Percentiles rank a stretch among this genome's conserved stretches.
Evolutionary conservation across 1,139 yeast genomes (phyloP).

Genomic region (Blastobotrys buckinghamii): DNA sequence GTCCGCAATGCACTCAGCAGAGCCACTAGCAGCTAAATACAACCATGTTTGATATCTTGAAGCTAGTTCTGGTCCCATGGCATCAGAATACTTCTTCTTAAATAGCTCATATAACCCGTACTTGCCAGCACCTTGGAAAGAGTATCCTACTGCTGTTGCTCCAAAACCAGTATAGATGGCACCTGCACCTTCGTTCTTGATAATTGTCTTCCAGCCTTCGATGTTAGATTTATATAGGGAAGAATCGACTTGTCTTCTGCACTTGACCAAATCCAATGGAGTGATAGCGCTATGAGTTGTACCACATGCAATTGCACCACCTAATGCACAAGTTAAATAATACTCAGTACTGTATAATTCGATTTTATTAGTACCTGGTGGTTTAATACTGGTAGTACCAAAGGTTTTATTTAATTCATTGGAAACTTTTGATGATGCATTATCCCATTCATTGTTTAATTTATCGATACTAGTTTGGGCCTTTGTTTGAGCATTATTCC

Average conservation of each 20-base stretch:
- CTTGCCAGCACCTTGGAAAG: slow-evolving; percentile 94
- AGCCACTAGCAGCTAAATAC: slow-evolving; percentile 78
- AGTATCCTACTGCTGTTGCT: slow-evolving; percentile 86
- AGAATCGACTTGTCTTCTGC: slow-evolving; percentile 83
- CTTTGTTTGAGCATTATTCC: neutral
- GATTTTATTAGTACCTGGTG: slow-evolving; percentile 30
- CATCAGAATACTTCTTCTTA: slow-evolving; percentile 66
- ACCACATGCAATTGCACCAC: slow-evolving; percentile 61
- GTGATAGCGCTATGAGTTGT: slow-evolving; percentile 92
- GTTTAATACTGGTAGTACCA: neutral
- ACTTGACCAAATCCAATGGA: slow-evolving; percentile 87
- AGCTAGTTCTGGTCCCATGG: slow-evolving; percentile 61
- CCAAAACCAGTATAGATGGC: slow-evolving; percentile 82
- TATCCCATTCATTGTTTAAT: neutral
- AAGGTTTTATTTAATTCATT: neutral
- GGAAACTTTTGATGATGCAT: neutral
- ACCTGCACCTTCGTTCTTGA: slow-evolving; percentile 62
- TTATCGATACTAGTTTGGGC: neutral
- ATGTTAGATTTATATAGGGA: slow-evolving; percentile 63
- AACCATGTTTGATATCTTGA: slow-evolving; percentile 66
- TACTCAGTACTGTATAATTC: slow-evolving; percentile 62
- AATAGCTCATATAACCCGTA: slow-evolving; percentile 90
- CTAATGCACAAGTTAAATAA: slow-evolving; percentile 70
- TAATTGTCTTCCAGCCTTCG: slow-evolving; percentile 71
- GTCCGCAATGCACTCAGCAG: slow-evolving; percentile 91